These are phyloP conservation scores for Pichia sp. DNA, from an alignment of 1,139 yeast species.

Conservation along the genomic window DNA sequence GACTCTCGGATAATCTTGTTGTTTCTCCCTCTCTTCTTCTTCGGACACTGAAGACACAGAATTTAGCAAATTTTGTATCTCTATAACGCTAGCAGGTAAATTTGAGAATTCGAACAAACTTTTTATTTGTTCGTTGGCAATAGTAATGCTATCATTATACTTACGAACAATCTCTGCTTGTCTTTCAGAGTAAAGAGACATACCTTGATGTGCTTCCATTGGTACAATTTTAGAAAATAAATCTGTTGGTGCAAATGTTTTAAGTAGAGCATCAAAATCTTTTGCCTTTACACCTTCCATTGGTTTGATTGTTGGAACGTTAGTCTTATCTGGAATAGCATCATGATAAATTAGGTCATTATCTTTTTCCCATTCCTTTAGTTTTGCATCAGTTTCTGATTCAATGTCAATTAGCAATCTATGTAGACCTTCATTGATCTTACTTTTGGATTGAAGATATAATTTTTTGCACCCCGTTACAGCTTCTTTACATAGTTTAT, in stretches of 20 bases:
- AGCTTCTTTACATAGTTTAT: slow-evolving; percentile 34
- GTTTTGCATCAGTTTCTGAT: slow-evolving; percentile 24
- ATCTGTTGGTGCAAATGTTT: slow-evolving; percentile 38
- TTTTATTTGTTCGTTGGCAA: slow-evolving; percentile 69
- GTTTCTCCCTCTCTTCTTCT: slow-evolving; percentile 19
- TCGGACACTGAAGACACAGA: slow-evolving; percentile 15
- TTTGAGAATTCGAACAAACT: slow-evolving; percentile 77
- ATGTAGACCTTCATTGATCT: slow-evolving; percentile 3
- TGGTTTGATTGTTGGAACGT: slow-evolving; percentile 55
- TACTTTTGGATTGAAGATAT: not conserved
- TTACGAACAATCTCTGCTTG: slow-evolving; percentile 70
- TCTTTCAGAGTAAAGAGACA: slow-evolving; percentile 83
- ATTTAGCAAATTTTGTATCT: slow-evolving; percentile 38
- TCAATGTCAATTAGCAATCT: slow-evolving; percentile 4
- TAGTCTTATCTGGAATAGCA: slow-evolving; percentile 51
- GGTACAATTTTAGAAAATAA: slow-evolving; percentile 81
- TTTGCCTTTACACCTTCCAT: slow-evolving; percentile 72
- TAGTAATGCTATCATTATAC: slow-evolving; percentile 68
- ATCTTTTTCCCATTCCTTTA: slow-evolving; percentile 57
- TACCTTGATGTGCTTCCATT: slow-evolving; percentile 74
- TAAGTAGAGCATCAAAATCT: slow-evolving; percentile 51
- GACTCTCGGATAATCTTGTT: slow-evolving; percentile 25
- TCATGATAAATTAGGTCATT: slow-evolving; percentile 88
- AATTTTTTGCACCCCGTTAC: slow-evolving; percentile 18
- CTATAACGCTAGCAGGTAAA: slow-evolving; percentile 60